Evolutionary conservation across 306 rosid species (phyloP), one percentile per base, ranked within the genome.

Genomic region (Abrus precatorius): DNA sequence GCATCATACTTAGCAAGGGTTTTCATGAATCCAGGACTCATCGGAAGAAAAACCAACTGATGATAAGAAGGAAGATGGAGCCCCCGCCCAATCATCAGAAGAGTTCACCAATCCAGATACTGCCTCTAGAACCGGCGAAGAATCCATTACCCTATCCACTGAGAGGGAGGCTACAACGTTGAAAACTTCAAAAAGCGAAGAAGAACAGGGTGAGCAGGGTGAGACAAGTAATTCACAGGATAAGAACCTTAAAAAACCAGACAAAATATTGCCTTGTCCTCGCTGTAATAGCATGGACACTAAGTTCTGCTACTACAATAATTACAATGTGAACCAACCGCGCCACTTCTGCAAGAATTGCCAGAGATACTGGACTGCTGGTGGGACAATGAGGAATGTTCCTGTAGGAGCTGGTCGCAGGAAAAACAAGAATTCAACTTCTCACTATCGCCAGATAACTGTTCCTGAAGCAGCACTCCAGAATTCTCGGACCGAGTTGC

Each of bases 281-380:
- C 88, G 98, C 29, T 94, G 98, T 84, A 88, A 88, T 75, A 94
- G 96, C 88, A 92, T 76, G 93, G 97, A 91, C 76, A 94, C 98
- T 41, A 94, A 94, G 83, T 94, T 94, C 84, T 94, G 98, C 78
- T 94, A 94, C 83, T 92, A 83, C 77, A 94, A 94, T 50, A 94
- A 94, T 64, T 94, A 94, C 82, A 94, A 91, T 33, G 97, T 92
- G 65, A 94, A 88, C 78, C 98, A 94, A 79, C 98, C 98, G 13
- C 97, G 97, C 34, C 94, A 94, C 75, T 94, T 94, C 80, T 94
- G 98, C 87, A 94, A 94, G 88, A 92, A 89, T 41, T 94, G 97
- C 76, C 96, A 92, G 72, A 90, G 98, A 85, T 94, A 94, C 52
- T 94, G 97, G 98, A 94, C 98, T 20, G 94, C 96, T 20, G 98